Percentiles rank a stretch among this genome's conserved stretches.
phyloP scores from a whole-genome alignment of 1,284 basidiomycete genomes.

The Chondrostereum purpureum region DNA sequence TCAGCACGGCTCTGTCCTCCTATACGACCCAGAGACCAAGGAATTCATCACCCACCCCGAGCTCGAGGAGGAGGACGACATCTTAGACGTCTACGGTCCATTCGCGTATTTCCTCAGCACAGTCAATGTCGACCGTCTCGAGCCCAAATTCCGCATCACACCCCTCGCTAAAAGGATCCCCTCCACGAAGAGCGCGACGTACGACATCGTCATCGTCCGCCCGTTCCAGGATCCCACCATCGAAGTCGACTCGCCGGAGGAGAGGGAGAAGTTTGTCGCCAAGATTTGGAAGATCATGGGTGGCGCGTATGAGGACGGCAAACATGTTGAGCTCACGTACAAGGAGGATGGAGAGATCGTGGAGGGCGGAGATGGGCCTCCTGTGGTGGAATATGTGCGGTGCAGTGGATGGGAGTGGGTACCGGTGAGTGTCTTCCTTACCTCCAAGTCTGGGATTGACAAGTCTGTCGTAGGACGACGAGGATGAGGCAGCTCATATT shows the following conservation, averaged over 20 bases:
- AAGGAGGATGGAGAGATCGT: constrained; percentile 36
- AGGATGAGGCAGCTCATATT: constrained; percentile 53
- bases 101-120: constrained; percentile 84
- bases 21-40: constrained; percentile 51
- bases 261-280: constrained; percentile 38
- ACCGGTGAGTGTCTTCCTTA: constrained; percentile 47
- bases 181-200: constrained; percentile 33
- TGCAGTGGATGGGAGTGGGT: constrained; percentile 82
- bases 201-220: constrained; percentile 82
- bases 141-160: constrained; percentile 59
- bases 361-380: constrained; percentile 37
- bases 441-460: constrained; percentile 4
- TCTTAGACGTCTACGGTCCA: constrained; percentile 60
- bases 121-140: constrained; percentile 71
- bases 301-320: constrained; percentile 68
- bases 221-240: constrained; percentile 63
- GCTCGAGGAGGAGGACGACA: constrained; percentile 24
- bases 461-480: constrained; percentile 36
- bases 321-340: constrained; percentile 63
- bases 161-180: constrained; percentile 56
- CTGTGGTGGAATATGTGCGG: constrained; percentile 77
- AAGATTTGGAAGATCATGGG: constrained; percentile 48
- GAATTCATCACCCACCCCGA: constrained; percentile 44
- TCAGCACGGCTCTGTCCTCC: constrained; percentile 36
- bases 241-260: constrained; percentile 31